Percentiles rank a stretch among this genome's conserved stretches.
Evolutionary conservation across 768 basidiomycete genomes (phyloP).

Genomic region (Leccinum boreale): DNA sequence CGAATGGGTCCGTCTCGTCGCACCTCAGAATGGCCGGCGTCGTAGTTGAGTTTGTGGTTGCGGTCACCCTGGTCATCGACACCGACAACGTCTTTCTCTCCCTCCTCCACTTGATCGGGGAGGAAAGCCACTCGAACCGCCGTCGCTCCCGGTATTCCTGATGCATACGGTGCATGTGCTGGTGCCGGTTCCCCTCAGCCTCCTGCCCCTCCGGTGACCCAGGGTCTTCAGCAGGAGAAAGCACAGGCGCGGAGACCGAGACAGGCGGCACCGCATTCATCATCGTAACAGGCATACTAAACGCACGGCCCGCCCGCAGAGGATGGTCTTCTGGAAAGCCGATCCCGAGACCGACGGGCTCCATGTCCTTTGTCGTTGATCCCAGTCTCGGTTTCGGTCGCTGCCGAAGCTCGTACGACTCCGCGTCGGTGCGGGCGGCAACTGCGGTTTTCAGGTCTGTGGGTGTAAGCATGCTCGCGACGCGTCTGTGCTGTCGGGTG

Average conservation of each 20-base stretch:
- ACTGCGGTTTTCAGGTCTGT: neutral
- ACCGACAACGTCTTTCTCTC: neutral
- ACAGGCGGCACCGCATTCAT: too few species aligned
- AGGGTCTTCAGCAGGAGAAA: neutral
- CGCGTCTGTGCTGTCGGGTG: constrained; percentile 24
- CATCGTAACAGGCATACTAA: constrained; percentile 16
- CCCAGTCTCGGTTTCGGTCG: too few species aligned
- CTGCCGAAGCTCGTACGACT: neutral
- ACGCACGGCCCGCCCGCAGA: constrained; percentile 11
- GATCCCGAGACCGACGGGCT: constrained; percentile 24
- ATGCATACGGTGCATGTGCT: neutral
- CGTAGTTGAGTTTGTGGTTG: too few species aligned
- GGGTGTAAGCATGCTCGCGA: constrained; percentile 24
- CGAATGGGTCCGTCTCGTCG: too few species aligned
- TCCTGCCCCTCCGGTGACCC: neutral
- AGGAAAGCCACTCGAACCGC: constrained; percentile 2
- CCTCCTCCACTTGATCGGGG: neutral
- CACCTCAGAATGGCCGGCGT: too few species aligned
- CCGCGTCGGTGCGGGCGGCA: neutral
- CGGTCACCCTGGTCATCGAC: too few species aligned
- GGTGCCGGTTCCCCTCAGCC: neutral
- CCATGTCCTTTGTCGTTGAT: neutral
- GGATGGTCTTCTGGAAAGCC: constrained; percentile 27
- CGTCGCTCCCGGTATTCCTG: neutral
- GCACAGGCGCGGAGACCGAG: neutral